A percentile compares a stretch with the other conserved stretches of the same genome.
Conservation (phyloP, 2,329 filamentous ascomycete species). For the Parastagonospora avenae region DNA sequence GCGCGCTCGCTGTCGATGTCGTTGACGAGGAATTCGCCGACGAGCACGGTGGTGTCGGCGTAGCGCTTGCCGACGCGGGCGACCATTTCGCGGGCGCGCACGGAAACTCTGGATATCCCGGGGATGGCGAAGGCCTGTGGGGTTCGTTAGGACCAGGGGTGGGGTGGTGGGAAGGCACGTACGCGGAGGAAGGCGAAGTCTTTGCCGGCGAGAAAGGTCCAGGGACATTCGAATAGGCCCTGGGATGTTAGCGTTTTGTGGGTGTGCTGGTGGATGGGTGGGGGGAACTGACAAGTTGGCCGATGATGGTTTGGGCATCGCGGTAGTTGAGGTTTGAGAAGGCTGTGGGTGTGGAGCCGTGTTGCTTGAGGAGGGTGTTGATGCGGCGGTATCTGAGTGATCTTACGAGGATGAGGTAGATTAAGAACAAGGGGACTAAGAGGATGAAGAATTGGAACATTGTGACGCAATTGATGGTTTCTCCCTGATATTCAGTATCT, state of each 20-base stretch:
- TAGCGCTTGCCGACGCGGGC: conserved; percentile 11
- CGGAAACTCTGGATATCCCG: conserved; percentile 12
- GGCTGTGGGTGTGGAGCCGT: conserved; percentile 3
- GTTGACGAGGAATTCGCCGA: conserved; percentile 14
- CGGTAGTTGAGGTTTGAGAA: conserved; percentile 8
- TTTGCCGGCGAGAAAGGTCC: conserved; percentile 12
- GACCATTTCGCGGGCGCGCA: conserved; percentile 11
- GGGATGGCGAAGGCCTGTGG: conserved; percentile 11
- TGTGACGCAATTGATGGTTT: background rate
- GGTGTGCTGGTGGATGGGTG: background rate
- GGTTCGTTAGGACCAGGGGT: background rate
- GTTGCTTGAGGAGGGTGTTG: conserved; percentile 2
- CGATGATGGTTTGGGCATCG: conserved; percentile 6
- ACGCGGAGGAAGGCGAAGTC: conserved; percentile 13
- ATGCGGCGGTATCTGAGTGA: conserved; percentile 9
- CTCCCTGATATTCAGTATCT: no score
- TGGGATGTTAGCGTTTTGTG: background rate
- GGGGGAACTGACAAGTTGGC: background rate
- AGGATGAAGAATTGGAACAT: background rate
- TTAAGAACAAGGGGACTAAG: background rate
- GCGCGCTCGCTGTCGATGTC: conserved; percentile 17
- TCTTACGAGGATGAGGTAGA: conserved; percentile 7
- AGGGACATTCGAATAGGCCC: conserved; percentile 10
- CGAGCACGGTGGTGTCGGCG: conserved; percentile 12
- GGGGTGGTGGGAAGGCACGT: background rate